A percentile compares a stretch with the other conserved stretches of the same genome.
These are phyloP conservation scores for Mycosarcoma maydis DNA, from an alignment of 1,284 basidiomycete genomes.

Conservation along the genomic window DNA sequence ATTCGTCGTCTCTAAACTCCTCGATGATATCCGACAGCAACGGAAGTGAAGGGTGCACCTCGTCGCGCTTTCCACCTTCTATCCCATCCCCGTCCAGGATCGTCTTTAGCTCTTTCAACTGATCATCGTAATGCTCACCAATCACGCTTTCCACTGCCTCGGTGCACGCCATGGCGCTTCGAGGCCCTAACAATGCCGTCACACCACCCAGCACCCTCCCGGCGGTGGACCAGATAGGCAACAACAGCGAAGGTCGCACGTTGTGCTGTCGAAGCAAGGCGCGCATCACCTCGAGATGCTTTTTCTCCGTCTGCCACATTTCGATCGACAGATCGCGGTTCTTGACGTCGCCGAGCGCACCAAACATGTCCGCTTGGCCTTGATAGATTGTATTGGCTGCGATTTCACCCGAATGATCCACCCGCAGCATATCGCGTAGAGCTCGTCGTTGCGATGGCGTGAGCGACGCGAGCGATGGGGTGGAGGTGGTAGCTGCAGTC, in stretches of 20 bases:
- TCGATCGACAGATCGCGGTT: slow-evolving; percentile 72
- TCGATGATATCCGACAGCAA: slow-evolving; percentile 79
- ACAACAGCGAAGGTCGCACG: slow-evolving; percentile 83
- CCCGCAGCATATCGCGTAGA: slow-evolving; percentile 61
- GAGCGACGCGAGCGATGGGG: slow-evolving; percentile 42
- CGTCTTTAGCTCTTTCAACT: slow-evolving; percentile 49
- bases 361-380: slow-evolving; percentile 64
- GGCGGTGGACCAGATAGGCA: slow-evolving; percentile 83
- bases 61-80: slow-evolving; percentile 4
- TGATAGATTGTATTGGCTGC: slow-evolving; percentile 67
- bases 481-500: slow-evolving; percentile 21
- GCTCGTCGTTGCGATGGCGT: slow-evolving; percentile 40
- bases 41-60: slow-evolving; percentile 76
- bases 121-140: slow-evolving; percentile 94
- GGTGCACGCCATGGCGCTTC: slow-evolving; percentile 97
- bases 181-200: slow-evolving; percentile 87
- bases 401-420: slow-evolving; percentile 65
- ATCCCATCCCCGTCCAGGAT: slow-evolving; percentile 36
- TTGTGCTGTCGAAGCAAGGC: slow-evolving; percentile 83
- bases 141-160: slow-evolving; percentile 98
- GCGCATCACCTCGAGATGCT: slow-evolving; percentile 86
- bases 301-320: slow-evolving; percentile 97
- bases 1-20: slow-evolving; percentile 93
- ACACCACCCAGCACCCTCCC: slow-evolving; percentile 85
- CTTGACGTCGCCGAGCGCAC: slow-evolving; percentile 44